Base-by-base conservation (phyloP, 2,329 filamentous ascomycete genomes). In the Alternaria postmessia region DNA sequence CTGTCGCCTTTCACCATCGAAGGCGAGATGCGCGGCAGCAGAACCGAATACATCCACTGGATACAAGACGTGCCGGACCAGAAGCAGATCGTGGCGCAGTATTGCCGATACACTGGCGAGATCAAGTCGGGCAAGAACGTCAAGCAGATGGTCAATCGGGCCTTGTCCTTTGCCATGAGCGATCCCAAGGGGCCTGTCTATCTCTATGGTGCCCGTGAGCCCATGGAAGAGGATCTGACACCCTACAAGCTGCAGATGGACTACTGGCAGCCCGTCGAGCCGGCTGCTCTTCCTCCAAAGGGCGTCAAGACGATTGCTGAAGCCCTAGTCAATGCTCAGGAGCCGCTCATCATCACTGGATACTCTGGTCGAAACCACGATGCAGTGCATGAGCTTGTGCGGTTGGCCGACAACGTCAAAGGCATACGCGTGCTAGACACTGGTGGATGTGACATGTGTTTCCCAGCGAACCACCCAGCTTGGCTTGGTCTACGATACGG, bases 131-230 rank as follows among this genome's bases (percentile, higher is more conserved):
- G 92, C 16, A 87, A 87, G 73, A 96, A 96, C 71, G 87, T 96
- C 61, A 96, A 96, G 83, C 92, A 96, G 81, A 89, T 96, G 80
- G 91, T 96, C 61, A 93, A 93, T 73, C 89, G 93, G 1, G 93
- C 93, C 0, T 78, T 96, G 57, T 91, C 92, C 68, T 96, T 95
- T 72, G 92, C 93, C 0, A 90, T 82, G 48, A 92, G 88, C 28
- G 89, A 90, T 54, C 93, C 93, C 0, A 85, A 89, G 63, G 93
- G 93, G 0, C 93, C 93, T 0, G 91, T 93, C 0, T 96, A 96
- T 68, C 81, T 96, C 4, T 87, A 86, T 57, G 92, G 90, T 1
- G 90, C 91, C 1, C 84, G 93, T 64, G 93, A 96, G 77, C 87
- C 93, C 1, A 92, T 96, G 88, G 78, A 95, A 75, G 89, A 94